phyloP scores from a whole-genome alignment of 768 basidiomycete species.

The Rhodotorula toruloides region DNA sequence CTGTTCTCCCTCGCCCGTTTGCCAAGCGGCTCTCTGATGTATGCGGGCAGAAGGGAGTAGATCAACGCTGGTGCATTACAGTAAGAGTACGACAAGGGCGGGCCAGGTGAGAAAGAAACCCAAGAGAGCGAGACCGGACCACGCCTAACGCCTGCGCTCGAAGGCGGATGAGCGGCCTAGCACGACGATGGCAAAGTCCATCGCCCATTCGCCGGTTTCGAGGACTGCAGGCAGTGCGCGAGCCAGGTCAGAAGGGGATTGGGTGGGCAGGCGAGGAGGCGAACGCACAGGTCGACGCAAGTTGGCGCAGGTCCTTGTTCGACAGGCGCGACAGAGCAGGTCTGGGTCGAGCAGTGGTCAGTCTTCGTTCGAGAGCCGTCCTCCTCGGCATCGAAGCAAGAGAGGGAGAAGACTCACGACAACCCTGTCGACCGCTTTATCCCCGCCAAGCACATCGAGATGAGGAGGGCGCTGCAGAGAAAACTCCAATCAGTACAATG shows the following conservation, averaged over 20 bases:
- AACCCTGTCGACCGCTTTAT: slow-evolving; percentile 27
- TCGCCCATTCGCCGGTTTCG: background rate
- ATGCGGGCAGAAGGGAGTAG: no score
- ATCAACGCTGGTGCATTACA: no score
- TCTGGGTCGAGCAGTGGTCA: background rate
- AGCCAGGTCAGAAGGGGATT: background rate
- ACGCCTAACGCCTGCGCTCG: slow-evolving; percentile 14
- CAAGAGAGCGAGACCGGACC: no score
- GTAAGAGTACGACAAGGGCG: no score
- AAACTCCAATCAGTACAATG: no score
- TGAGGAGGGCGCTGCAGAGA: slow-evolving; percentile 8
- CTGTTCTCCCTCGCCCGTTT: no score
- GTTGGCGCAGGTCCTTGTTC: slow-evolving; percentile 26
- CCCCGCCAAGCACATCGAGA: slow-evolving; percentile 15
- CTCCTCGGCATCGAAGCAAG: no score
- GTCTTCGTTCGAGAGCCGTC: no score
- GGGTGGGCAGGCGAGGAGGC: background rate
- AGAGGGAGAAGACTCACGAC: slow-evolving; percentile 4
- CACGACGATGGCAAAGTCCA: slow-evolving; percentile 14
- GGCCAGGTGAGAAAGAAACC: no score
- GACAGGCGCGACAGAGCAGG: slow-evolving; percentile 9
- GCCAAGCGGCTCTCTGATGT: no score
- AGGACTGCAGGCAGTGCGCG: background rate
- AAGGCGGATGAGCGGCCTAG: slow-evolving; percentile 29
- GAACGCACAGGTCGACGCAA: slow-evolving; percentile 18